Evolutionary conservation across 805 yeast genomes (phyloP).

Genomic region (Lachancea quebecensis): DNA sequence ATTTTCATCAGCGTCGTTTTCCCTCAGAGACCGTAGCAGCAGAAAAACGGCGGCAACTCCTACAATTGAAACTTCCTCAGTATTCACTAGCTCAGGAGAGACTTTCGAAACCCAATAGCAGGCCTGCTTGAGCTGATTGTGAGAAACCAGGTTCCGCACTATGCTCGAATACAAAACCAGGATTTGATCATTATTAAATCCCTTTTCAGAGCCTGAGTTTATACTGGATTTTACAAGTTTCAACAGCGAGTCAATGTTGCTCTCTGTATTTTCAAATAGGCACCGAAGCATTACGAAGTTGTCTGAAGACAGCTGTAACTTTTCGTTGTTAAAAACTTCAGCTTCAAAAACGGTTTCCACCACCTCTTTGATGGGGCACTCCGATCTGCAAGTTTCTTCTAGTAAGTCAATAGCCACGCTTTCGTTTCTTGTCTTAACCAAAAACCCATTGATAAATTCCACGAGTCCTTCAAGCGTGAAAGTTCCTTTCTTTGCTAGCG

Average conservation of each 20-base stretch:
- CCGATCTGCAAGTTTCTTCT: constrained; percentile 17
- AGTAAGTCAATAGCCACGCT: constrained; percentile 10
- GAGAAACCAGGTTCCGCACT: constrained; percentile 2
- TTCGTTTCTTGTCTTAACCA: constrained; percentile 10
- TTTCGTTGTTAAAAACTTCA: constrained; percentile 17
- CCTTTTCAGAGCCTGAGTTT: constrained; percentile 11
- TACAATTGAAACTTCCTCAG: constrained; percentile 16
- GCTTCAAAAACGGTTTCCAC: constrained; percentile 19
- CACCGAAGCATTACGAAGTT: constrained; percentile 15
- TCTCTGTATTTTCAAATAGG: constrained; percentile 27
- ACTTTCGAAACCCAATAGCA: constrained; percentile 4
- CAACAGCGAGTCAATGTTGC: constrained; percentile 18
- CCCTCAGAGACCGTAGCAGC: constrained; percentile 16
- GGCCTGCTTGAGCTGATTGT: constrained; percentile 1
- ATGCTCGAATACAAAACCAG: constrained; percentile 19
- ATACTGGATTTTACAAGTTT: constrained; percentile 14
- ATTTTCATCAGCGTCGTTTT: constrained; percentile 9
- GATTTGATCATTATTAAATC: constrained; percentile 12
- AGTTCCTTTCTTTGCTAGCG: constrained; percentile 13
- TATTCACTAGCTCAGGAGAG: neutral
- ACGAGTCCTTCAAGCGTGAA: constrained; percentile 15
- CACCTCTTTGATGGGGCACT: constrained; percentile 18
- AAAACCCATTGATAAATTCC: constrained; percentile 9
- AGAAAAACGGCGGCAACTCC: constrained; percentile 30
- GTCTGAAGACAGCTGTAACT: constrained; percentile 13